These are phyloP conservation scores for Botrytis paeoniae DNA, from an alignment of 2,329 filamentous ascomycete genomes.

Conservation along the genomic window DNA sequence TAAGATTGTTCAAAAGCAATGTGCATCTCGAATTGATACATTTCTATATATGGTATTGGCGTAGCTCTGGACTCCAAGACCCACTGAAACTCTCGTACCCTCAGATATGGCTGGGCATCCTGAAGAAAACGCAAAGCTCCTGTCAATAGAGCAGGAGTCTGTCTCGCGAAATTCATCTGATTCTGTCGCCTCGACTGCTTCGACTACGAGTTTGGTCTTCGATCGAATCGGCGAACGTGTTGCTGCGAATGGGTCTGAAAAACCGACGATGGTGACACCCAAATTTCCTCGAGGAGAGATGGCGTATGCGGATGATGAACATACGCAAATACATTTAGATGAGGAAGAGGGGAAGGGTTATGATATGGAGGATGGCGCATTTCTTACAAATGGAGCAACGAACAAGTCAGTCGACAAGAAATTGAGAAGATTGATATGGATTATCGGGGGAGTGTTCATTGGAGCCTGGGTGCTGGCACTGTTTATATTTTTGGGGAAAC, in stretches of 20 bases:
- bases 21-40: neutral
- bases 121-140: conserved; percentile 34
- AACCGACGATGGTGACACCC: conserved; percentile 32
- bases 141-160: conserved; percentile 27
- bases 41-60: conserved; percentile 1
- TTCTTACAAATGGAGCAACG: conserved; percentile 37
- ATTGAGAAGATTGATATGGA: conserved; percentile 55
- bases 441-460: conserved; percentile 58
- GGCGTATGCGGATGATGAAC: conserved; percentile 34
- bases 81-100: conserved; percentile 26
- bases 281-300: conserved; percentile 32
- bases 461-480: conserved; percentile 68
- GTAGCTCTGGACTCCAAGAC: conserved; percentile 15
- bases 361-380: conserved; percentile 48
- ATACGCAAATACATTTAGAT: conserved; percentile 25
- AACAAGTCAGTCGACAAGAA: conserved; percentile 60
- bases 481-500: conserved; percentile 61
- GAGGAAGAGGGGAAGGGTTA: conserved; percentile 38
- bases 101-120: conserved; percentile 33
- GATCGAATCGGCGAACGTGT: conserved; percentile 64
- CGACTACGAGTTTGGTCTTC: conserved; percentile 78
- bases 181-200: conserved; percentile 68
- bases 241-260: conserved; percentile 25
- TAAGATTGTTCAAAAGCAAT: conserved; percentile 2
- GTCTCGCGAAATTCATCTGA: conserved; percentile 33